phyloP scores from a whole-genome alignment of 345 rosid species.

The Arabidopsis suecica region DNA sequence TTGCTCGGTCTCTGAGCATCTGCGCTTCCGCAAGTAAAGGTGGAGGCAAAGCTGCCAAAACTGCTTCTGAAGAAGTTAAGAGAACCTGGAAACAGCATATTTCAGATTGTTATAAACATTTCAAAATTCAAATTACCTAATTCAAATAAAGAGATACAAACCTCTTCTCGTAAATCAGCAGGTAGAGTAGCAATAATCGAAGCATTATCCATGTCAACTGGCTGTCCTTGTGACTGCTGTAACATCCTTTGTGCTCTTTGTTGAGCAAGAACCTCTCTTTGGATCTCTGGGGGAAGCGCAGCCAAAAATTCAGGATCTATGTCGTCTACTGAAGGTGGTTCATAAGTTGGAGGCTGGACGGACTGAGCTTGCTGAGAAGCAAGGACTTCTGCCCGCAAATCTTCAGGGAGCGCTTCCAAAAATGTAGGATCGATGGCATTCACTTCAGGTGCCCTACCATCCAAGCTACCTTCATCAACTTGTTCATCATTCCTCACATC shows the following conservation, averaged over 20 bases:
- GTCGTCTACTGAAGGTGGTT: slow-evolving; percentile 87
- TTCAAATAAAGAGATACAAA: slow-evolving; percentile 45
- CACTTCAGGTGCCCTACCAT: slow-evolving; percentile 60
- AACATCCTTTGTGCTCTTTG: slow-evolving; percentile 92
- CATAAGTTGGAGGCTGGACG: slow-evolving; percentile 84
- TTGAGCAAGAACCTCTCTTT: slow-evolving; percentile 97
- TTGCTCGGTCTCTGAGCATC: slow-evolving; percentile 93
- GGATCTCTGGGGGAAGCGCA: slow-evolving; percentile 98
- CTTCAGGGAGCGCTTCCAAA: slow-evolving; percentile 95
- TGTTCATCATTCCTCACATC: slow-evolving; percentile 26
- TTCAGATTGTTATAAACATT: slow-evolving; percentile 31
- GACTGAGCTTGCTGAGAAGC: slow-evolving; percentile 98
- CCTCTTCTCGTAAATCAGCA: slow-evolving; percentile 98
- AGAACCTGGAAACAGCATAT: slow-evolving; percentile 67
- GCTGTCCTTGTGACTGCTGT: slow-evolving; percentile 94
- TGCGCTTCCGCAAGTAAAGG: slow-evolving; percentile 98
- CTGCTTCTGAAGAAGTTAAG: slow-evolving; percentile 95
- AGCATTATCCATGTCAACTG: slow-evolving; percentile 99
- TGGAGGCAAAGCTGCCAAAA: slow-evolving; percentile 87
- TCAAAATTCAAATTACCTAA: slow-evolving; percentile 6
- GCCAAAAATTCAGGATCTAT: slow-evolving; percentile 98
- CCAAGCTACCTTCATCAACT: slow-evolving; percentile 63
- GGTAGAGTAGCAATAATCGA: slow-evolving; percentile 98
- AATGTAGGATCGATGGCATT: slow-evolving; percentile 95
- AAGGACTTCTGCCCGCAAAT: slow-evolving; percentile 88